Conservation (phyloP, 495 filamentous ascomycete genomes). For the Daldinia caldariorum region DNA sequence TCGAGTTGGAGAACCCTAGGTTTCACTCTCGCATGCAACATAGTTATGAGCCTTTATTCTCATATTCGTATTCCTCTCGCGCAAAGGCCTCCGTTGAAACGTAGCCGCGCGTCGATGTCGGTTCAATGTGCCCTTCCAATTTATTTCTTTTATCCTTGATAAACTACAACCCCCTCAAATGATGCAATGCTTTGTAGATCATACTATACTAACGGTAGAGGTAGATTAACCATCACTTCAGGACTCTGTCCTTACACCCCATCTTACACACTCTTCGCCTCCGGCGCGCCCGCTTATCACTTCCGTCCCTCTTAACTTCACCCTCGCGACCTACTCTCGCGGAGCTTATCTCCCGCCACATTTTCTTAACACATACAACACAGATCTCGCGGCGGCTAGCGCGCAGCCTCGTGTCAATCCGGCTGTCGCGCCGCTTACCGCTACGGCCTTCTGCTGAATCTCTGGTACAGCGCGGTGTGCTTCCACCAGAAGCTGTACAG, state of each 20-base stretch:
- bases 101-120: slow-evolving; percentile 22
- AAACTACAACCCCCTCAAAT: slow-evolving; percentile 6
- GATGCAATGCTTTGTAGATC: slow-evolving; percentile 24
- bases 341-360: slow-evolving; percentile 61
- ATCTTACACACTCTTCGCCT: slow-evolving; percentile 66
- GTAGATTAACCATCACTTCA: slow-evolving; percentile 66
- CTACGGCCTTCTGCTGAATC: slow-evolving; percentile 54
- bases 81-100: slow-evolving; percentile 16
- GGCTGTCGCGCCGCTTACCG: slow-evolving; percentile 56
- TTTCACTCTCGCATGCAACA: slow-evolving; percentile 37
- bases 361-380: slow-evolving; percentile 67
- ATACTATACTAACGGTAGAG: slow-evolving; percentile 26
- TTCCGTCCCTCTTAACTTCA: slow-evolving; percentile 60
- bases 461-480: slow-evolving; percentile 57
- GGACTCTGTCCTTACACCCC: slow-evolving; percentile 63
- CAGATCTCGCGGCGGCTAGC: slow-evolving; percentile 63
- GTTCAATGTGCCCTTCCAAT: slow-evolving; percentile 23
- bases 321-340: slow-evolving; percentile 63
- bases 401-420: slow-evolving; percentile 62
- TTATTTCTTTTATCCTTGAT: slow-evolving; percentile 12
- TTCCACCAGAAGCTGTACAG: slow-evolving; percentile 58
- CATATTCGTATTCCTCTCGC: slow-evolving; percentile 28
- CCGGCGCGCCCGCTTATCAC: slow-evolving; percentile 56
- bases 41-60: slow-evolving; percentile 38
- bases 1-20: slow-evolving; percentile 10